Evolutionary conservation across 257 asterid species (phyloP).

Genomic region (Forsythia suspensa): DNA sequence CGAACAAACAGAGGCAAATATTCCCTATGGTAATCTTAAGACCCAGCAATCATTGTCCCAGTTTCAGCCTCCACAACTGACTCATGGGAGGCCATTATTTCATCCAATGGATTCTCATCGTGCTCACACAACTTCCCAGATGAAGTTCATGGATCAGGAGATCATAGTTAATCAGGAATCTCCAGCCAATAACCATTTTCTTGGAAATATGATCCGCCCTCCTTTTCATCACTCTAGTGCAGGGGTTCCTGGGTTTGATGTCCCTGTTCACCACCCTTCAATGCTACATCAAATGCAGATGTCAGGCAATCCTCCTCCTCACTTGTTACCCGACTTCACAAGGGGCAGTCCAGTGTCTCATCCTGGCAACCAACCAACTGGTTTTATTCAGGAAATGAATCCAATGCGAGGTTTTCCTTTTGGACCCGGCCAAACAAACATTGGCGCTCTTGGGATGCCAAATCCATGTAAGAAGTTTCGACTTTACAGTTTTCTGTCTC

Average conservation of each 20-base stretch:
- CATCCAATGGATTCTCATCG: constrained; percentile 60
- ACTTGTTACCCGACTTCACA: constrained; percentile 42
- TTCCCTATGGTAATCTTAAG: constrained; percentile 39
- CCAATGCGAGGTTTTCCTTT: constrained; percentile 60
- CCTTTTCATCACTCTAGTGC: constrained; percentile 58
- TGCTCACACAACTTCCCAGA: constrained; percentile 53
- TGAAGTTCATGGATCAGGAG: constrained; percentile 58
- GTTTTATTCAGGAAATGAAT: constrained; percentile 54
- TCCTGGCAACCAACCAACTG: constrained; percentile 53
- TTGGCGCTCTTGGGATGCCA: constrained; percentile 53
- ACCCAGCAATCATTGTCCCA: constrained; percentile 55
- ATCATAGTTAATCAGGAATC: constrained; percentile 44
- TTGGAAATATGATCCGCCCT: constrained; percentile 49
- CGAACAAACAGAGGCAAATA: constrained; percentile 48
- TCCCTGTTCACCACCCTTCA: constrained; percentile 50
- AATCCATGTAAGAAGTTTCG: constrained; percentile 28
- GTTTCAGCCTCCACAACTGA: constrained; percentile 51
- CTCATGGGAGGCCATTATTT: constrained; percentile 55
- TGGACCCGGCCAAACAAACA: constrained; percentile 50
- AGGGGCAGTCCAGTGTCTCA: constrained; percentile 53
- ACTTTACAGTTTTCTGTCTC: neutral
- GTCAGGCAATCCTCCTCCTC: constrained; percentile 52
- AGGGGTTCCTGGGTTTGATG: constrained; percentile 58
- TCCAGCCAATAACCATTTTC: constrained; percentile 49
- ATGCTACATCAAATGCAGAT: constrained; percentile 68